phyloP scores from a whole-genome alignment of 306 rosid species.

The Ziziphus jujuba region DNA sequence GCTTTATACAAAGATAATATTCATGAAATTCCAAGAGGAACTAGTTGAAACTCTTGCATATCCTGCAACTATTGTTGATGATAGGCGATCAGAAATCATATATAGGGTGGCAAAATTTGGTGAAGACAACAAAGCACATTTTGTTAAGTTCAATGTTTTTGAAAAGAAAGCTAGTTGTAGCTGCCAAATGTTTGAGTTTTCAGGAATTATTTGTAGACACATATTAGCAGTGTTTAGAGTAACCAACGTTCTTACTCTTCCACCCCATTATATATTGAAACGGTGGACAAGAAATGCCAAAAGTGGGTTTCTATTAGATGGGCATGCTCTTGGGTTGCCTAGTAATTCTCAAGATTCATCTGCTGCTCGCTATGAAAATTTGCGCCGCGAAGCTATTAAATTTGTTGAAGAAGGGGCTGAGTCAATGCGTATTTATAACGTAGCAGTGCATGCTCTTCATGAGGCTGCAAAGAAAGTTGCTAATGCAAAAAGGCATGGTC shows the following conservation, averaged over 20 bases:
- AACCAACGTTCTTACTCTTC: slow-evolving; percentile 44
- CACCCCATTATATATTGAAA: slow-evolving; percentile 40
- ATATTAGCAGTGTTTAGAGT: slow-evolving; percentile 42
- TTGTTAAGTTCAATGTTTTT: slow-evolving; percentile 35
- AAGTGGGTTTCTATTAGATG: slow-evolving; percentile 36
- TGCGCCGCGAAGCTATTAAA: slow-evolving; percentile 34
- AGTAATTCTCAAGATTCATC: slow-evolving; percentile 27
- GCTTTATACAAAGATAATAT: slow-evolving; percentile 25
- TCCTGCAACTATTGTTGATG: slow-evolving; percentile 27
- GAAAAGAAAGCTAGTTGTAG: slow-evolving; percentile 40
- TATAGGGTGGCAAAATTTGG: slow-evolving; percentile 40
- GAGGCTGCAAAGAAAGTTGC: slow-evolving; percentile 38
- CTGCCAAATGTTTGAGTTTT: slow-evolving; percentile 42
- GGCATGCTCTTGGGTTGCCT: slow-evolving; percentile 28
- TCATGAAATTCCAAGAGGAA: slow-evolving; percentile 37
- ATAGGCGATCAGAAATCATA: slow-evolving; percentile 20
- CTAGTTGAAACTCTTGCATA: slow-evolving; percentile 36
- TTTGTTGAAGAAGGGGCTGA: slow-evolving; percentile 41
- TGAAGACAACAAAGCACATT: slow-evolving; percentile 28
- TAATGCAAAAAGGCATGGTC: slow-evolving; percentile 20
- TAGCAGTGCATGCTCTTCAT: slow-evolving; percentile 30
- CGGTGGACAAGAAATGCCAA: slow-evolving; percentile 46
- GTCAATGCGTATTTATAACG: slow-evolving; percentile 27
- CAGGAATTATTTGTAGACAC: slow-evolving; percentile 42
- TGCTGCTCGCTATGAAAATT: slow-evolving; percentile 27